A percentile compares a stretch with the other conserved stretches of the same genome.
phyloP scores from a whole-genome alignment of 176 grass and related monocot species.

The Juncus inflexus region DNA sequence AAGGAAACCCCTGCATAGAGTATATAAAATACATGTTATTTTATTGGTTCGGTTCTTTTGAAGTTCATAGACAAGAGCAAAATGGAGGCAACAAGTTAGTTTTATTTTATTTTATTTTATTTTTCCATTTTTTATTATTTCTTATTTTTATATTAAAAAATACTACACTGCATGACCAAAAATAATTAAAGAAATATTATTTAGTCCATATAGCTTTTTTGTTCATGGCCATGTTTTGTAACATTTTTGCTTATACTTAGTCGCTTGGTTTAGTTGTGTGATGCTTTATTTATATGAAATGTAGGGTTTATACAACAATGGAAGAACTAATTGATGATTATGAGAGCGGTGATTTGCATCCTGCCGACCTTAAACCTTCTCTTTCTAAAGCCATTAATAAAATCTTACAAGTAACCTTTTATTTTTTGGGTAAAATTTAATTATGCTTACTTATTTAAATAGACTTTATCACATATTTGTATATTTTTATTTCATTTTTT shows the following conservation, averaged over 20 bases:
- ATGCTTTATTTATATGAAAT: too few species aligned
- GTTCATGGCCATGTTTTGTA: too few species aligned
- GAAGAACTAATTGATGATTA: constrained; percentile 66
- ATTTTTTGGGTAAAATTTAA: too few species aligned
- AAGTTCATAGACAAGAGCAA: constrained; percentile 52
- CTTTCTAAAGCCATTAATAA: constrained; percentile 67
- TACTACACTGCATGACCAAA: too few species aligned
- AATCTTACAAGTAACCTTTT: not conserved
- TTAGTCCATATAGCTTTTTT: not conserved
- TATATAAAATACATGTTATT: constrained; percentile 89
- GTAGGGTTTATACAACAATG: constrained; percentile 13
- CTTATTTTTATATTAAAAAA: too few species aligned
- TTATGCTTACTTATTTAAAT: too few species aligned
- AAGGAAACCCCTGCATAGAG: constrained; percentile 84
- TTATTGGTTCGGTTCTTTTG: constrained; percentile 76
- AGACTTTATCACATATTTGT: not conserved
- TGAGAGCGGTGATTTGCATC: constrained; percentile 64
- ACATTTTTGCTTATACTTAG: too few species aligned
- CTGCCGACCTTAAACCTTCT: constrained; percentile 69
- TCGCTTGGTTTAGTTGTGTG: too few species aligned
- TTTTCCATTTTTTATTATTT: not conserved
- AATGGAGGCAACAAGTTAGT: constrained; percentile 82
- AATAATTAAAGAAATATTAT: too few species aligned
- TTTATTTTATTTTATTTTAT: constrained; percentile 17
- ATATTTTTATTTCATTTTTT: too few species aligned